Evolutionary conservation across 2,329 filamentous ascomycete species (phyloP).

Genomic region (Sphaerulina vaccinii): DNA sequence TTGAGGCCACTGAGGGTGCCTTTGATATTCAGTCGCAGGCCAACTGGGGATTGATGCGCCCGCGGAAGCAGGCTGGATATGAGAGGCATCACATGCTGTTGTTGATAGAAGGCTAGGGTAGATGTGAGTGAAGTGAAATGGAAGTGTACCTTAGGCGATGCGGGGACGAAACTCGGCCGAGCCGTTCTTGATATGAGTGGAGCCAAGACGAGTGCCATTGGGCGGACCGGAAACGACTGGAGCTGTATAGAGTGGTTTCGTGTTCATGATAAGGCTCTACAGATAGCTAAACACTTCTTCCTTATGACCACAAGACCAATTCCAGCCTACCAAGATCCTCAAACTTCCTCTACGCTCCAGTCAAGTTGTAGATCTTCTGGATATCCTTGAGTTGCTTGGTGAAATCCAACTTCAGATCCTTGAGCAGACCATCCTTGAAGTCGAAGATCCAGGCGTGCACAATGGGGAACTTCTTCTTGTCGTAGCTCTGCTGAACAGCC

Average conservation of each 20-base stretch:
- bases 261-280: too few species aligned
- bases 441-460: conserved; percentile 20
- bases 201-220: too few species aligned
- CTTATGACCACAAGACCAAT: too few species aligned
- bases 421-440: conserved; percentile 18
- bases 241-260: too few species aligned
- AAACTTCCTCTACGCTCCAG: neutral
- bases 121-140: conserved; percentile 4
- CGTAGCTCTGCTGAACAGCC: conserved; percentile 19
- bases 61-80: conserved; percentile 19
- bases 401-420: conserved; percentile 18
- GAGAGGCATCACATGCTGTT: conserved; percentile 28
- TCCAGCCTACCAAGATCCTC: too few species aligned
- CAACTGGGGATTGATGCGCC: neutral
- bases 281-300: too few species aligned
- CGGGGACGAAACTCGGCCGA: neutral
- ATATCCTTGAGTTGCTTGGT: conserved; percentile 18
- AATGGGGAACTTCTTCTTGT: conserved; percentile 17
- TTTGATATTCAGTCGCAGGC: neutral
- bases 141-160: neutral
- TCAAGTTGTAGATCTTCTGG: conserved; percentile 21
- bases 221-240: too few species aligned
- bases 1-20: too few species aligned
- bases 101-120: neutral
- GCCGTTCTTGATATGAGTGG: too few species aligned